phyloP scores from a whole-genome alignment of 1,139 yeast species.

The Geotrichum reessii region DNA sequence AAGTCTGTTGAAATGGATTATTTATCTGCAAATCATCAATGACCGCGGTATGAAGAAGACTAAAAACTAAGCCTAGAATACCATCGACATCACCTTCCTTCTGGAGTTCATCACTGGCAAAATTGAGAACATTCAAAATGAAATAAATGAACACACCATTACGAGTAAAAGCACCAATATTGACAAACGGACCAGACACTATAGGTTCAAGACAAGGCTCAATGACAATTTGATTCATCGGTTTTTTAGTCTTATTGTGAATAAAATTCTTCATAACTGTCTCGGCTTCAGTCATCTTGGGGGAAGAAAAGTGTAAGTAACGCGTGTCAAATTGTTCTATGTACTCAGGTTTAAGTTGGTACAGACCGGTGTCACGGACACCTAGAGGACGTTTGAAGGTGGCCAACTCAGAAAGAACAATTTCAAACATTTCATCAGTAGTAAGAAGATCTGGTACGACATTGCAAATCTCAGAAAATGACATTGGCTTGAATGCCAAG shows the following conservation, averaged over 20 bases:
- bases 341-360: conserved; percentile 56
- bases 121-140: conserved; percentile 24
- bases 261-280: conserved; percentile 46
- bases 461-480: conserved; percentile 63
- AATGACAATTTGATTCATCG: conserved; percentile 31
- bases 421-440: conserved; percentile 65
- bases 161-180: conserved; percentile 34
- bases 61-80: conserved; percentile 55
- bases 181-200: conserved; percentile 32
- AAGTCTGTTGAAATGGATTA: background rate
- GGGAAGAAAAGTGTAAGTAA: conserved; percentile 70
- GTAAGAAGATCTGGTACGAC: conserved; percentile 72
- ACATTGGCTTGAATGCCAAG: conserved; percentile 66
- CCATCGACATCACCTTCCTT: conserved; percentile 35
- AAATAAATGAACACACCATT: conserved; percentile 35
- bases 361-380: conserved; percentile 61
- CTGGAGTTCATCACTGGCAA: conserved; percentile 17
- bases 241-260: conserved; percentile 29
- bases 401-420: conserved; percentile 55
- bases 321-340: conserved; percentile 65
- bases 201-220: conserved; percentile 36
- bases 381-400: conserved; percentile 59
- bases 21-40: conserved; percentile 32
- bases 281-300: conserved; percentile 72
- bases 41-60: conserved; percentile 58